Conservation (phyloP, 345 rosid genomes). For the Gossypium rotundifolium region DNA sequence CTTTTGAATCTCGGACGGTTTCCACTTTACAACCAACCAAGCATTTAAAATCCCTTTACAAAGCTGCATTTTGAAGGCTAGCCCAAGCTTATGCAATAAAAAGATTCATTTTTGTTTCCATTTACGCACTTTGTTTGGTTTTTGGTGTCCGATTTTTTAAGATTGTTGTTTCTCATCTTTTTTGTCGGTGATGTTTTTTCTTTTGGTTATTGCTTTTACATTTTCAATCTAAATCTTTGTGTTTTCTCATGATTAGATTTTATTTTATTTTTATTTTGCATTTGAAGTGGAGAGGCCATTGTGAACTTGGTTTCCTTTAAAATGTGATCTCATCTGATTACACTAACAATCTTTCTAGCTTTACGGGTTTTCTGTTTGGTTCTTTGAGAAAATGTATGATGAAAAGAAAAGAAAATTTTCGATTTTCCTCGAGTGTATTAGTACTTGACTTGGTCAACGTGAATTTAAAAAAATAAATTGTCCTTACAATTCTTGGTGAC, state of each 20-base stretch:
- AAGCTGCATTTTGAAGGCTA: conserved; percentile 42
- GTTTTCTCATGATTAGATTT: too few species aligned
- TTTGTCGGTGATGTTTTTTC: conserved; percentile 35
- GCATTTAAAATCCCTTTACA: not conserved
- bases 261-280: not conserved
- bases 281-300: not conserved
- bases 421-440: not conserved
- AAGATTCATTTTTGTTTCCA: not conserved
- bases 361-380: not conserved
- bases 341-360: not conserved
- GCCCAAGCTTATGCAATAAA: conserved; percentile 10
- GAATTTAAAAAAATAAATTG: not conserved
- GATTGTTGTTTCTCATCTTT: conserved; percentile 10
- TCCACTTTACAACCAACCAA: not conserved
- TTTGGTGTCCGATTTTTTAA: not conserved
- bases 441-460: not conserved
- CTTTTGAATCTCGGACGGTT: not conserved
- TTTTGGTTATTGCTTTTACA: conserved; percentile 7
- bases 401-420: not conserved
- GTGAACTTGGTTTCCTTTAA: not conserved
- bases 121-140: not conserved
- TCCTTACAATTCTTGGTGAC: not conserved
- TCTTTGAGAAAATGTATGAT: conserved; percentile 5
- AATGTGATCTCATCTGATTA: not conserved
- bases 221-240: not conserved